Base-by-base conservation (phyloP, 2,329 filamentous ascomycete species). In the Monilinia laxa region DNA sequence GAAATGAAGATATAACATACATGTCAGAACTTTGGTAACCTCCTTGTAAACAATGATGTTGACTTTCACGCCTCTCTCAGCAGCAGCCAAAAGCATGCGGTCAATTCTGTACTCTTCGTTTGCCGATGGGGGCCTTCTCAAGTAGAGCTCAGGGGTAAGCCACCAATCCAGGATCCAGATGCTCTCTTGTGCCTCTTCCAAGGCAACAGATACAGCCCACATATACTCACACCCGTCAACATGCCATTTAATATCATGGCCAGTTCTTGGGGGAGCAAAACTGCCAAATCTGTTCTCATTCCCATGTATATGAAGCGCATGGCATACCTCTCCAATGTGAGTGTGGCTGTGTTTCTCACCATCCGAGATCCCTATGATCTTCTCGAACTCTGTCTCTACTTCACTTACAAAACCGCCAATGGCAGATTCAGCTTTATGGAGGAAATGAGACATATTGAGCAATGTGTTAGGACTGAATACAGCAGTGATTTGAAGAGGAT, bases 1-100 rank as follows among this genome's bases (percentile, higher is more conserved):
- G 25, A 62, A 57, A 38, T 55, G 16, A 16, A 14, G 4, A 80
- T 76, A 82, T 9, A n/a, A 86, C 89, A 84, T 83, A 92, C 90
- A 82, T 52, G 90, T 93, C 74, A 96, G 79, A 51, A 92, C 90
- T 74, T 92, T 89, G 4, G 90, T 87, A 10, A 94, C 91, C 79
- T 97, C 93, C 79, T 96, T 97, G 80, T 97, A 97, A 14, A 97
- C 91, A 64, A 97, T 93, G 62, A 96, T 83, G 73, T 93, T 90
- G 72, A 97, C 83, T 72, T 90, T 87, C 56, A 97, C 93, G 53
- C 93, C 93, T 54, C 93, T 86, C 78, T 94, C 85, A 35, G 93
- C 92, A 11, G 92, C 93, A 65, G 88, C 88, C 73, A 90, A 84
- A 58, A 97, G 85, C 87, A 96, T 88, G 60, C 87, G 85, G 78